Evolutionary conservation across 1,284 basidiomycete genomes (phyloP), one percentile per base, ranked within the genome.

Genomic region (Cryptococcus sp.): DNA sequence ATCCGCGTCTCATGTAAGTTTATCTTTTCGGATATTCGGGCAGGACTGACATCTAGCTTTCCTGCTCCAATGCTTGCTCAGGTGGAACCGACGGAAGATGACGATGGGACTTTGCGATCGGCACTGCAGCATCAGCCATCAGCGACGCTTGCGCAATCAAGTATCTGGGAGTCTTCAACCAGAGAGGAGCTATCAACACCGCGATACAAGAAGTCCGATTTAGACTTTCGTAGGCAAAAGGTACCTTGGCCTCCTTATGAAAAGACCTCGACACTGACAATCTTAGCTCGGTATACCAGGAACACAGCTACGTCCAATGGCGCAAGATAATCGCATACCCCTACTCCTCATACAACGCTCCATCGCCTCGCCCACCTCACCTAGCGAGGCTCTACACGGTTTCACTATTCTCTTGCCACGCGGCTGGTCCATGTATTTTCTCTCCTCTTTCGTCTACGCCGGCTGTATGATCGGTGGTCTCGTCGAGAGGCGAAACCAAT

Each of bases 351-450:
- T 93, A 10, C 88, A 91, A 69, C 82, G 82, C n/a, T 85, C 86
- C 1, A 64, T 87, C n/a, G 80, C 45, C 21, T 74, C 19, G 42
- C 70, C 48, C 56, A 59, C 24, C 64, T 72, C 10, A 22, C 40
- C 53, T 9, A 10, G 18, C 19, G 11, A 10, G 63, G 7, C 49
- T 60, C 1, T 43, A 63, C 10, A 52, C 53, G 90, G 91, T 32
- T 94, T 86, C 85, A 89, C 84, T 1, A 75, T 97, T 4, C 77
- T 93, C 23, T 72, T 93, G 28, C 91, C 92, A 1, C 78, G 82
- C 1, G 88, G 88, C 9, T 97, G 91, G 91, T 80, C 82, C 1
- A 91, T 91, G 85, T 79, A 90, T 1, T 88, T 96, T 73, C 83
- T 89, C 56, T 80, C 80, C 23, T 91, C 91, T 0, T 80, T 97